A percentile compares a stretch with the other conserved stretches of the same genome.
Evolutionary conservation across 1,139 yeast genomes (phyloP).

Genomic region (Yamadazyma atlantica): DNA sequence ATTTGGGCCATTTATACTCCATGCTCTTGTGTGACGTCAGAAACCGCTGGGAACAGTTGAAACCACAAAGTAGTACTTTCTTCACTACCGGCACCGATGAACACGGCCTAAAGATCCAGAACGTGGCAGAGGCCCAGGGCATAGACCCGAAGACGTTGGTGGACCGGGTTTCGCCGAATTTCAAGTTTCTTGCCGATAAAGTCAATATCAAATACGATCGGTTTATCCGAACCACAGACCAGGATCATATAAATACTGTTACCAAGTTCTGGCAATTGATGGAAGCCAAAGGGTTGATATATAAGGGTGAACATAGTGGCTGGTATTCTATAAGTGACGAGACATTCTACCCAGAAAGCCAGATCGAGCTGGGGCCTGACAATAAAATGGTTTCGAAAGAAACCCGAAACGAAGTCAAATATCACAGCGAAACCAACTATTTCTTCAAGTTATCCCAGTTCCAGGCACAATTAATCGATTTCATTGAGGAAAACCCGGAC

Average conservation of each 20-base stretch:
- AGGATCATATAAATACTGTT: slow-evolving; percentile 70
- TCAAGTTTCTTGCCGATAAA: slow-evolving; percentile 56
- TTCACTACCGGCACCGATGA: slow-evolving; percentile 96
- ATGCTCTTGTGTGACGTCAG: slow-evolving; percentile 82
- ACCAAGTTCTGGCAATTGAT: slow-evolving; percentile 67
- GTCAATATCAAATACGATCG: slow-evolving; percentile 65
- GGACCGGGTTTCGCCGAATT: slow-evolving; percentile 65
- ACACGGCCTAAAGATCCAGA: slow-evolving; percentile 90
- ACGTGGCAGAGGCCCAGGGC: slow-evolving; percentile 54
- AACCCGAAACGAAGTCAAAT: slow-evolving; percentile 71
- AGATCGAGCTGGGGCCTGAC: slow-evolving; percentile 48
- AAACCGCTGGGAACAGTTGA: slow-evolving; percentile 65
- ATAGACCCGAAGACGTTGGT: slow-evolving; percentile 66
- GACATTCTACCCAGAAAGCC: slow-evolving; percentile 85
- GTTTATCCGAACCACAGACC: slow-evolving; percentile 88
- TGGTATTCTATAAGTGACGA: slow-evolving; percentile 97
- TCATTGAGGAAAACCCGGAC: slow-evolving; percentile 46
- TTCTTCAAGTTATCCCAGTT: slow-evolving; percentile 73
- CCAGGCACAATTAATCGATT: slow-evolving; percentile 51
- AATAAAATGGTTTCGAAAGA: slow-evolving; percentile 60
- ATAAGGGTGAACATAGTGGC: slow-evolving; percentile 82
- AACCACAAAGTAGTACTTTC: slow-evolving; percentile 38
- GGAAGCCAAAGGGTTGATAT: slow-evolving; percentile 61
- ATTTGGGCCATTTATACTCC: slow-evolving; percentile 88
- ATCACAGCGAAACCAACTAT: slow-evolving; percentile 80